Evolutionary conservation across 2,329 filamentous ascomycete genomes (phyloP), one percentile per base, ranked within the genome.

Genomic region (Didymella lethalis): DNA sequence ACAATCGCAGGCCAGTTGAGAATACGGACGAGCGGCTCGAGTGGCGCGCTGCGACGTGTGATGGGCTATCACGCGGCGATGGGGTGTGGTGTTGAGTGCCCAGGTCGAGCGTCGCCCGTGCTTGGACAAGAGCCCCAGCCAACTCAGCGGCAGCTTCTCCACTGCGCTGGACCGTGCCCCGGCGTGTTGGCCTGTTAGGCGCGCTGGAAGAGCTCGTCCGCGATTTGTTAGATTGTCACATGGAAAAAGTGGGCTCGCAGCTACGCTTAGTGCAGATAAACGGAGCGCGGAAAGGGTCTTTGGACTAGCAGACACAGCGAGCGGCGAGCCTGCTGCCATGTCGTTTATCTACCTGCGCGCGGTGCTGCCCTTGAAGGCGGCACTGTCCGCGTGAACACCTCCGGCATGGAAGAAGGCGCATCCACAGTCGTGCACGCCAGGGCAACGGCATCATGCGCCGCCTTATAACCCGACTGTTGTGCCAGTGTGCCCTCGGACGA

Each of bases 181-280:
- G 40, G 25, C 14, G 23, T 28, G 23, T 44, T 44, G 31, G 48
- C 48, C 48, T 32, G 48, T 26, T 34, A 46, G 46, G 50, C 56
- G 45, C 50, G 50, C 49, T 59, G 56, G 56, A 47, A 50, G 54
- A 54, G 46, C 56, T 59, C 56, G 45, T 59, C 56, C 50, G 50
- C 50, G 50, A 54, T 54, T 46, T 47, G 50, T 36, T 54, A 23
- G 49, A 45, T 34, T 28, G 12, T 59, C 50, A 59, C 56, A 54
- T 59, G 56, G 45, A 54, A 54, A 49, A 58, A 54, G 44, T 31
- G 26, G 44, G 7, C 36, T 40, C n/a, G 36, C 36, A 40, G 36
- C 36, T 36, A 36, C 16, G 32, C 51, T 49, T 34, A 45, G 52
- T 43, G 41, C 54, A 48, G 43, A 36, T 43, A 48, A 43, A 40